These are phyloP conservation scores for Poa pratensis DNA, from an alignment of 176 grass and related monocot genomes.

Conservation along the genomic window DNA sequence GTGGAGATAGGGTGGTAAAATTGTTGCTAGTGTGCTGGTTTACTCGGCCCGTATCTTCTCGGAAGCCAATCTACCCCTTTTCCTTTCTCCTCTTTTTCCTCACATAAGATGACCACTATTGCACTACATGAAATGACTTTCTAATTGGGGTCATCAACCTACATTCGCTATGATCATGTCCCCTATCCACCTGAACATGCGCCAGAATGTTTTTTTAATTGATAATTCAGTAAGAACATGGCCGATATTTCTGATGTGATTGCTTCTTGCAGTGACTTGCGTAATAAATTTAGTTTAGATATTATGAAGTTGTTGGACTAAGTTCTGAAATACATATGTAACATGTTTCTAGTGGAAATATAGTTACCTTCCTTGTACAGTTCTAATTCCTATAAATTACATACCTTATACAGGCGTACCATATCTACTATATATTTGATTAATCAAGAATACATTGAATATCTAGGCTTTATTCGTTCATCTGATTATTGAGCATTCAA, in stretches of 20 bases:
- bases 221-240: neutral
- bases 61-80: neutral
- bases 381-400: neutral
- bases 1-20: too few relatives aligned
- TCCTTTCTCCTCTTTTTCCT: neutral
- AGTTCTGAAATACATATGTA: neutral
- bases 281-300: slow-evolving; percentile 9
- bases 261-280: neutral
- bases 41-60: neutral
- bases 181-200: neutral
- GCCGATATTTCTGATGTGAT: neutral
- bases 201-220: neutral
- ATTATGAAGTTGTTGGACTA: neutral
- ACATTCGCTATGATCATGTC: neutral
- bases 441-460: neutral
- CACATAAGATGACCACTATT: neutral
- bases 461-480: neutral
- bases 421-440: neutral
- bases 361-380: neutral
- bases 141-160: slow-evolving; percentile 1
- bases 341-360: neutral
- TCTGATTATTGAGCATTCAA: slow-evolving; percentile 13
- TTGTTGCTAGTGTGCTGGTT: neutral
- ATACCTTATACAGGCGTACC: neutral
- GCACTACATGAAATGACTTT: neutral